Evolutionary conservation across 2,329 filamentous ascomycete species (phyloP), one percentile per base, ranked within the genome.

Genomic region (Colletotrichum sp.): DNA sequence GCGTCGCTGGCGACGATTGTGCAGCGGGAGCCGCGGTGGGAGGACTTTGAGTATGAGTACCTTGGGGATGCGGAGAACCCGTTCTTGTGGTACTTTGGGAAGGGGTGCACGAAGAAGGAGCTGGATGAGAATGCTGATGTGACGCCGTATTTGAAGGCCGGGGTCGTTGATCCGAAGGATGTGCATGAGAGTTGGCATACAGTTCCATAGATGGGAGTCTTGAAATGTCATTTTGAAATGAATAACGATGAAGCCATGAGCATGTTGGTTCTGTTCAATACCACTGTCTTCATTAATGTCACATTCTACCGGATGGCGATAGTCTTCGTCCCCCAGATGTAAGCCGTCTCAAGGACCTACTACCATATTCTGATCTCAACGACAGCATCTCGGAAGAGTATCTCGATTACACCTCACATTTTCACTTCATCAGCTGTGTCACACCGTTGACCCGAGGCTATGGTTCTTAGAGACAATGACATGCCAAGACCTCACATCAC

Each of bases 151-250:
- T 82, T 95, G 71, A 89, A 85, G 78, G 79, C 88, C 34, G 90
- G 90, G 0, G 86, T 90, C 39, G 86, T 92, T 55, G 91, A 95
- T 80, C 83, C 95, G 77, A 87, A 88, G 78, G 88, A 91, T 61
- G 81, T 94, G 68, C 90, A 95, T 81, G 94, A 95, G 86, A 88
- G 88, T 22, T 95, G 93, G 93, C 94, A 90, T 88, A 87, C 88
- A 30, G 78, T 85, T 44, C 85, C 85, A 22, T 86, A 79, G 49
- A 69, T 30, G 13, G 8, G 1, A 11, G 11, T 8, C 5, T 6
- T 49, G 5, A 5, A 30, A 49, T 30, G 5, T 9, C 15, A 19
- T 19, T 16, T 1, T 57, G 25, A 13, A 25, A 27, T 9, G 25
- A 27, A 1, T 2, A 6, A 59, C 8, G 8, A 11, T 59, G 5